A percentile compares a stretch with the other conserved stretches of the same genome.
These are phyloP conservation scores for Chrysosporium queenslandicum DNA, from an alignment of 2,329 filamentous ascomycete species.

Conservation along the genomic window DNA sequence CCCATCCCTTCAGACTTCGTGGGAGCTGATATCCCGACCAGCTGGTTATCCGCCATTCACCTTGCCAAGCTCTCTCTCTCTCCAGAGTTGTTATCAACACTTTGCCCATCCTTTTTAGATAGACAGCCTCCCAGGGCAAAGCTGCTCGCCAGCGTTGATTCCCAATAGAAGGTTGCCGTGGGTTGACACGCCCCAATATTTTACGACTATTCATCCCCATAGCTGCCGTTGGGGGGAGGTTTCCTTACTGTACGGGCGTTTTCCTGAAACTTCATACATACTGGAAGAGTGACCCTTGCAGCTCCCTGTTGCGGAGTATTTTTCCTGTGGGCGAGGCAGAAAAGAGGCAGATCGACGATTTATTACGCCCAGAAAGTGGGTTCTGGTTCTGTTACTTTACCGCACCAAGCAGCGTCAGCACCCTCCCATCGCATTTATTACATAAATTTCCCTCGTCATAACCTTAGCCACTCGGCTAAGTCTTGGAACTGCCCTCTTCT, in stretches of 20 bases:
- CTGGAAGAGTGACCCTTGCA: not conserved
- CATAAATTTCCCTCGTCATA: not conserved
- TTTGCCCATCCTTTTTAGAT: no score
- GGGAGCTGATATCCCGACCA: not conserved
- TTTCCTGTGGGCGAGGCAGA: not conserved
- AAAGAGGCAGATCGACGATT: not conserved
- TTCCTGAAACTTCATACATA: no score
- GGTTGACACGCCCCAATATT: not conserved
- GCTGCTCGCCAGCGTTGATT: no score
- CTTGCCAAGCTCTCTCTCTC: not conserved
- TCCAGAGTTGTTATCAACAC: no score
- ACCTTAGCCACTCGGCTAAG: not conserved
- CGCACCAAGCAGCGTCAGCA: no score
- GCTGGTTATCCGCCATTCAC: not conserved
- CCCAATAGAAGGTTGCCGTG: no score
- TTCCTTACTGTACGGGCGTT: not conserved
- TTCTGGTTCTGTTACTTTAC: not conserved
- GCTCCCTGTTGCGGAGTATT: not conserved
- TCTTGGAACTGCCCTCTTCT: no score
- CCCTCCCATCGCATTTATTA: no score
- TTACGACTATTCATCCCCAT: not conserved
- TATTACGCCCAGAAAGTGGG: not conserved
- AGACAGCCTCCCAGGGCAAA: no score
- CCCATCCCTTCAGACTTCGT: not conserved
- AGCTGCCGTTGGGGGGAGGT: not conserved